phyloP scores from a whole-genome alignment of 495 filamentous ascomycete species.

The Podospora conica region DNA sequence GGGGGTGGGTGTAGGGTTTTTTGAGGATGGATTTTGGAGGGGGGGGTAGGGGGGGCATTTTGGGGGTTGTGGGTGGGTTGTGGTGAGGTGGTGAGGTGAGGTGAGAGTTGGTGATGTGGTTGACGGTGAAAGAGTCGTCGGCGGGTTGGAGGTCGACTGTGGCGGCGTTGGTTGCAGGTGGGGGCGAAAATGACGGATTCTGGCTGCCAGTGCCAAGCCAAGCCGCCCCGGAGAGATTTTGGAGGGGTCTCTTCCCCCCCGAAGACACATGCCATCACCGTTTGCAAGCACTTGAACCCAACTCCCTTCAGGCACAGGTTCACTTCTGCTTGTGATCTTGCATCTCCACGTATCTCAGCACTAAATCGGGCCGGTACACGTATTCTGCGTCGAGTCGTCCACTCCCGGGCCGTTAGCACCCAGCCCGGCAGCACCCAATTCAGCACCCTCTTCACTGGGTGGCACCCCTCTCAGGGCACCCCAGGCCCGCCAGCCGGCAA shows the following conservation, averaged over 20 bases:
- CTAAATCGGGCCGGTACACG: background rate
- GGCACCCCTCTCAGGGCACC: background rate
- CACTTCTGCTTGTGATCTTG: background rate
- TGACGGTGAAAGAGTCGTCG: background rate
- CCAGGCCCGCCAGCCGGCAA: background rate
- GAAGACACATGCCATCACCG: background rate
- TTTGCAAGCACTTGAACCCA: background rate
- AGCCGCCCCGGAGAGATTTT: background rate
- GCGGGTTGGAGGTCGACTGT: too few species aligned
- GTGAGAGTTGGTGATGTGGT: background rate
- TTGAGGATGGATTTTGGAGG: slow-evolving; percentile 50
- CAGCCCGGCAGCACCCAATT: background rate
- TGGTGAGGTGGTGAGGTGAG: background rate
- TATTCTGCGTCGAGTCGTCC: background rate
- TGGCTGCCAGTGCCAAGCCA: background rate
- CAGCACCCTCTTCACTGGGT: background rate
- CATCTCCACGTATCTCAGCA: background rate
- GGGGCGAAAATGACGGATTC: background rate
- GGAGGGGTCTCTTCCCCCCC: too few species aligned
- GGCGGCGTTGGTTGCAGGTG: background rate
- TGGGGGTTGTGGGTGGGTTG: background rate
- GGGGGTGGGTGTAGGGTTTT: slow-evolving; percentile 37
- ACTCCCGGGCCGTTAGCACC: too few species aligned
- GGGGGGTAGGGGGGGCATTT: slow-evolving; percentile 16
- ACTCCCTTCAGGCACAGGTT: too few species aligned